Conservation (phyloP, 306 rosid genomes). For the Cucumis melo region DNA sequence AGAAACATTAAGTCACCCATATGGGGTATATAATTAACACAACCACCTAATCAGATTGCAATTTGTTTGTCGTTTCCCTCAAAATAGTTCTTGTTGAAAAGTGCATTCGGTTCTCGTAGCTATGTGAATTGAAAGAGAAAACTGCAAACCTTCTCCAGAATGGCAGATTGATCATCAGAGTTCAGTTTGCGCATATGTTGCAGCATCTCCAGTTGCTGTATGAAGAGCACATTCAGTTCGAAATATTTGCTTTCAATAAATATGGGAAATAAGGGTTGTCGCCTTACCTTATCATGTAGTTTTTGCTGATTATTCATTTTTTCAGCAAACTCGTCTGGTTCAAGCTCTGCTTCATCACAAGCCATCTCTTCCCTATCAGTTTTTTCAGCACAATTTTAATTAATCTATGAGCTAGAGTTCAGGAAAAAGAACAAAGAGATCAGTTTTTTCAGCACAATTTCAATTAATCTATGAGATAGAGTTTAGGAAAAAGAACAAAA, state of each 20-base stretch:
- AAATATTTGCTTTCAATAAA: neutral
- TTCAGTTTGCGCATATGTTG: conserved; percentile 55
- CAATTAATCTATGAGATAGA: neutral
- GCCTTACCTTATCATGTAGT: conserved; percentile 48
- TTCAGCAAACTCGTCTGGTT: conserved; percentile 51
- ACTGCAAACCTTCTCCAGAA: conserved; percentile 60
- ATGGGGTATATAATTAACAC: neutral
- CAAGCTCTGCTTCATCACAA: conserved; percentile 87
- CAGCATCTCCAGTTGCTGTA: conserved; percentile 85
- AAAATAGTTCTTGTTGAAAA: neutral
- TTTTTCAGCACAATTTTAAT: neutral
- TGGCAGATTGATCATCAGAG: conserved; percentile 63
- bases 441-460: neutral
- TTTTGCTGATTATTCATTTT: conserved; percentile 35
- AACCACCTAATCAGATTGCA: neutral
- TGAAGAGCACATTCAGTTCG: neutral
- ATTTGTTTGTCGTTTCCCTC: neutral
- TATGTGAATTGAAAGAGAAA: neutral
- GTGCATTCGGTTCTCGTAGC: too few species aligned
- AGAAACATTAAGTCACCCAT: neutral
- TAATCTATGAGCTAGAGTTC: neutral
- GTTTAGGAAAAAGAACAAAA: neutral
- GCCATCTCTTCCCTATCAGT: conserved; percentile 69
- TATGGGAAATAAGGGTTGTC: neutral
- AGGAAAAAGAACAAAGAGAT: too few species aligned